Evolutionary conservation across 2,329 filamentous ascomycete species (phyloP), one percentile per base, ranked within the genome.

Genomic region (Pseudogymnoascus verrucosus): DNA sequence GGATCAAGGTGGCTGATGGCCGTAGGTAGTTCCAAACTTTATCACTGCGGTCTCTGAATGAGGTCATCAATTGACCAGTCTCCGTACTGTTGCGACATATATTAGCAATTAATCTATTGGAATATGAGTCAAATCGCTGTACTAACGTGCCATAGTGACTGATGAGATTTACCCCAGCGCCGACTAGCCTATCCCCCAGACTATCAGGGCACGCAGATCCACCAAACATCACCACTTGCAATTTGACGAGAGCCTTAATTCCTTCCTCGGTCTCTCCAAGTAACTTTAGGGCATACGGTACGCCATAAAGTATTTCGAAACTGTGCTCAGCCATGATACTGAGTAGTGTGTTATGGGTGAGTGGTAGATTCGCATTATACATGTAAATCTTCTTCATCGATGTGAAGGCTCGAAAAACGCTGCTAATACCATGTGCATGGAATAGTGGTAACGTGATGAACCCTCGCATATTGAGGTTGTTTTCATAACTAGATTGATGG

Each of bases 231-330:
- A 87, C 83, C 1, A 84, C 68, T 67, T 83, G 80, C 10, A 80
- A 75, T 23, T 74, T 72, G 0, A 72, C 71, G 14, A 87, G 72
- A 1, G 74, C 74, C 0, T 74, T 68, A 12, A 86, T 77, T 0
- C 86, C 87, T 16, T 80, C 78, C 0, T 81, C 75, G 0, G 79
- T 79, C 69, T 89, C 87, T 0, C 80, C 80, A 1, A 89, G 76
- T 0, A 89, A 74, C 68, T 89, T 88, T 16, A 89, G 71, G 0
- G 83, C 81, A 67, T 88, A 89, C 0, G 87, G 86, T 0, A 89
- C 86, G 2, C 78, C 80, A 64, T 86, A 81, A 34, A 89, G 80
- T 19, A 82, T 80, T 62, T 87, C 78, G 0, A 82, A 77, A 16
- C 77, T 66, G 63, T 78, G 70, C 6, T 70, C 71, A 6, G 72